Evolutionary conservation across 1,284 basidiomycete species (phyloP), one percentile per base, ranked within the genome.

Genomic region (Anthracocystis panici-leucophaei): DNA sequence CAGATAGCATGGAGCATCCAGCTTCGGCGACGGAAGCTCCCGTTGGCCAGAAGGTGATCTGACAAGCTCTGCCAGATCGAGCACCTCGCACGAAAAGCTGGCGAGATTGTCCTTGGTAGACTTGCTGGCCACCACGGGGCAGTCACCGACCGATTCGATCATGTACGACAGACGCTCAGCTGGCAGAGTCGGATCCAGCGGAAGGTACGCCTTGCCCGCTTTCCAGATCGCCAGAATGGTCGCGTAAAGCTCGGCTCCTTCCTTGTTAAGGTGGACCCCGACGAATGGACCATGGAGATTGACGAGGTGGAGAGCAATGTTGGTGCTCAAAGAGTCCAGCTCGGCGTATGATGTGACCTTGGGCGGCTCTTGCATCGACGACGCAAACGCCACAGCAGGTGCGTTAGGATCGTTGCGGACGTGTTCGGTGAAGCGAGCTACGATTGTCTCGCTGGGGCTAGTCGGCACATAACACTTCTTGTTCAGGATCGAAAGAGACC

Each of bases 161-260:
- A 84, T 84, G 71, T 81, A 84, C 23, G 57, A 53, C 29, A 84
- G 64, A 6, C 82, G 73, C 49, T 83, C 79, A 6, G 44, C 40
- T 1, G 82, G 82, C 21, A 84, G 61, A n/a, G 74, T 65, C 3
- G 82, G 79, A 56, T 84, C 82, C 7, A 84, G 59, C 1, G 82
- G 82, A 40, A 84, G 57, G 50, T 84, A 84, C 4, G 66, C 68
- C 54, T 81, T 82, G 33, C 74, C 77, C 2, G 79, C 76, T 62
- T 83, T 84, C 82, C 82, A 84, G 29, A 79, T 65, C 2, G 77
- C 81, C 5, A 84, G 50, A n/a, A 84, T 63, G 11, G 74, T 56
- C 1, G 73, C 64, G 38, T 82, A 84, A 2, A 82, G 59, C n/a
- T 73, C 66, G 7, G 79, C 46, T 0, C 74, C 65, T 40, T 78